A percentile compares a stretch with the other conserved stretches of the same genome.
These are phyloP conservation scores for Yamadazyma diddensiae DNA, from an alignment of 1,139 yeast genomes.

Conservation along the genomic window DNA sequence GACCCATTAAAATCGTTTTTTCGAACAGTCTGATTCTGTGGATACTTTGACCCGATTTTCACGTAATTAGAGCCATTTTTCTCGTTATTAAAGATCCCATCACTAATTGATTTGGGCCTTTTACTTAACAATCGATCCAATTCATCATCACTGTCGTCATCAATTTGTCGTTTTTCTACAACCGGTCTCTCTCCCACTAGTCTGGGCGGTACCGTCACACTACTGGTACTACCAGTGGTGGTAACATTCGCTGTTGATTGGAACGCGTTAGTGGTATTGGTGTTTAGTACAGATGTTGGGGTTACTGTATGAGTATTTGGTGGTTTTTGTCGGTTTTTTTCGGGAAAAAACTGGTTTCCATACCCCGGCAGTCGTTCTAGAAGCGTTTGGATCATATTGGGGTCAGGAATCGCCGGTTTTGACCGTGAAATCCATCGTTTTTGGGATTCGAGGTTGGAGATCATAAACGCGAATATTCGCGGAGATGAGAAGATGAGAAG, in stretches of 20 bases:
- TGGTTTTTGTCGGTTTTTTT: not conserved
- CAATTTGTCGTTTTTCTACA: slow-evolving; percentile 5
- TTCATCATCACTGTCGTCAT: slow-evolving; percentile 14
- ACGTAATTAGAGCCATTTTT: too few species aligned
- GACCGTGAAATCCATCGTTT: slow-evolving; percentile 16
- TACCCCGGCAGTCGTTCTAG: not conserved
- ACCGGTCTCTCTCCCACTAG: too few species aligned
- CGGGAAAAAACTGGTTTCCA: not conserved
- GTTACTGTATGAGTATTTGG: too few species aligned
- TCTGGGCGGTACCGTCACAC: not conserved
- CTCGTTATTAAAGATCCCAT: too few species aligned
- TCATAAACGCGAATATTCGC: slow-evolving; percentile 7
- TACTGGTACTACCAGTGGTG: not conserved
- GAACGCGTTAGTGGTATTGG: too few species aligned
- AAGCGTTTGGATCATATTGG: slow-evolving; percentile 3
- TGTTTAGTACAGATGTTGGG: too few species aligned
- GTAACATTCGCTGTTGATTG: too few species aligned
- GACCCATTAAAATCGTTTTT: too few species aligned
- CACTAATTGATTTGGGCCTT: not conserved
- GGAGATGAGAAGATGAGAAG: not conserved
- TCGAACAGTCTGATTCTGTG: too few species aligned
- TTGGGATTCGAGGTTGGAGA: slow-evolving; percentile 18
- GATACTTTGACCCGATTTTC: too few species aligned
- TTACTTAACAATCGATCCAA: slow-evolving; percentile 7
- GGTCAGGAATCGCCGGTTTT: slow-evolving; percentile 16